Base-by-base conservation (phyloP, 2,329 filamentous ascomycete species). In the Talaromyces sp. region DNA sequence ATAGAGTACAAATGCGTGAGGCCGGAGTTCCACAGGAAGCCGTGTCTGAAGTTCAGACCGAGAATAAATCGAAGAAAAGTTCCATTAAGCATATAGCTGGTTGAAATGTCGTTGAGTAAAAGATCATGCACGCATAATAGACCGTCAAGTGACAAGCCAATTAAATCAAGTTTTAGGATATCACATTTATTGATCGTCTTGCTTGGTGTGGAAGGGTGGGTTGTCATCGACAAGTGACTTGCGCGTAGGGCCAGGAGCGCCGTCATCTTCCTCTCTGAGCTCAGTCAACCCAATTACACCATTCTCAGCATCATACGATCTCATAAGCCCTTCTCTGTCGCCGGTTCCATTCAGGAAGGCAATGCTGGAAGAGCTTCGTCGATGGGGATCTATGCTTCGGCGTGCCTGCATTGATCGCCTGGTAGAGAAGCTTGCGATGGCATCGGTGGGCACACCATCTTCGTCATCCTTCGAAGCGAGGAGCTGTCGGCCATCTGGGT, bases 341-440 rank as follows among this genome's bases (percentile, higher is more conserved):
- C 87, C 81, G 45, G 82, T 74, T 31, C 81, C 80, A 62, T 80
- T 86, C 67, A 85, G 84, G 65, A 83, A 86, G 73, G 78, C 77
- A 69, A 86, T 86, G 73, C 87, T 87, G 57, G 86, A 83, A 72
- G 87, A 88, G 73, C 87, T 88, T 62, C 86, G 80, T 62, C 88
- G 82, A 65, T 82, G 81, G 35, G 78, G 75, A 50, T 88, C 85
- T 70, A 80, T 77, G 71, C 90, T 95, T 69, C 95, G 85, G 70
- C 94, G 85, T 7, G 90, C 85, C 75, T 98, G 95, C 92, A 99
- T 97, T 74, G 92, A 96, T 69, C 93, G 87, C 66, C 96, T 88
- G 19, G 95, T 98, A 73, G 95, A 91, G 70, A 96, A 86, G 69
- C 91, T 91, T 33, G 93, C 92, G 64, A 99, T 87, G 76, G 91